phyloP scores from a whole-genome alignment of 495 filamentous ascomycete species.

The Podospora conica region DNA sequence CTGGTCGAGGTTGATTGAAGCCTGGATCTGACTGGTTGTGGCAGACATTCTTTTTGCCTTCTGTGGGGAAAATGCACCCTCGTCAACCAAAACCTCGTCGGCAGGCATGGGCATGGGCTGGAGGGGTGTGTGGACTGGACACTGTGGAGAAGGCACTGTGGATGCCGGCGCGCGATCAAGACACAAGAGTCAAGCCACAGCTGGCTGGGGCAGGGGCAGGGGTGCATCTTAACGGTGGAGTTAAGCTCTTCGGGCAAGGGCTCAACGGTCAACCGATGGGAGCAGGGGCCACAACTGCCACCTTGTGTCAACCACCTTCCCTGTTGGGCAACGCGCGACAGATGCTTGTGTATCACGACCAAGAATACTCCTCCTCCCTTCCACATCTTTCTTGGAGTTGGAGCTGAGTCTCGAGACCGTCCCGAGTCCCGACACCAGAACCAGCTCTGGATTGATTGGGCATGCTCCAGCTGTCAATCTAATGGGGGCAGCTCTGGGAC shows the following conservation, averaged over 20 bases:
- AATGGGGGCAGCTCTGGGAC: conserved; percentile 1
- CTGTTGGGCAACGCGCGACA: background rate
- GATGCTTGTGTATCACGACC: background rate
- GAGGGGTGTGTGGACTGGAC: no score
- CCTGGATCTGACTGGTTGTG: conserved; percentile 9
- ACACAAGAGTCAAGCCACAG: background rate
- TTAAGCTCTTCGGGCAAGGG: background rate
- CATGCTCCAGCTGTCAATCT: conserved; percentile 6
- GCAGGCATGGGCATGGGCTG: background rate
- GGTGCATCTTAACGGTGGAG: background rate
- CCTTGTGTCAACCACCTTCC: conserved; percentile 8
- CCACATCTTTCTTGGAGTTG: background rate
- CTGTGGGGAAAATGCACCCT: conserved; percentile 8
- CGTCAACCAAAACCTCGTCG: background rate
- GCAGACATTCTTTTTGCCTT: conserved; percentile 13
- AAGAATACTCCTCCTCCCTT: background rate
- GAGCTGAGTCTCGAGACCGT: background rate
- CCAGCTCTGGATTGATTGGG: conserved; percentile 7
- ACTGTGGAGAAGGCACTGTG: background rate
- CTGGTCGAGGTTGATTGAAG: conserved; percentile 16
- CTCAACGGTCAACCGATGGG: background rate
- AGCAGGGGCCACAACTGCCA: conserved; percentile 12
- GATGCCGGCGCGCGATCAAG: background rate
- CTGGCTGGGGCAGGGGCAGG: background rate
- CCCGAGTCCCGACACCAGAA: conserved; percentile 3